Conservation (phyloP, 768 basidiomycete species). For the Rhizopogon vulgaris region DNA sequence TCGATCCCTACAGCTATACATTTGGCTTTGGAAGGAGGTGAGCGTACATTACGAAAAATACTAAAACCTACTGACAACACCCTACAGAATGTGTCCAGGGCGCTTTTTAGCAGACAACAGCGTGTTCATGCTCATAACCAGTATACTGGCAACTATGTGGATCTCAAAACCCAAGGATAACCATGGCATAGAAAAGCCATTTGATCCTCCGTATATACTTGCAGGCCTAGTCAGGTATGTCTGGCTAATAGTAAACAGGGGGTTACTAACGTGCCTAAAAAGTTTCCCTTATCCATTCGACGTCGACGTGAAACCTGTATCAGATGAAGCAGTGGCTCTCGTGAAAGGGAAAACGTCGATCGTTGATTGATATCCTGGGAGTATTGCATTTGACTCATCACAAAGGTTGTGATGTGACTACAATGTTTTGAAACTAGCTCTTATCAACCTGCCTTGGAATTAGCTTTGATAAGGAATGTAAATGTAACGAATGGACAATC, state of each 20-base stretch:
- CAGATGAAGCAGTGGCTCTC: slow-evolving; percentile 4
- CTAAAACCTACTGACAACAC: not conserved
- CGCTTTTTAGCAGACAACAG: slow-evolving; percentile 1
- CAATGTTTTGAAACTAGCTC: not conserved
- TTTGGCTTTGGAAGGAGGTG: slow-evolving; percentile 5
- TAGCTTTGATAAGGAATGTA: no score
- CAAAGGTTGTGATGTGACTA: not conserved
- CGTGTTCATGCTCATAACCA: slow-evolving; percentile 1
- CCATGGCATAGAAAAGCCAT: not conserved
- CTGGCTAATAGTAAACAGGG: not conserved
- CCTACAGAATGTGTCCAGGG: slow-evolving; percentile 1
- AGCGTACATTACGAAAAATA: not conserved
- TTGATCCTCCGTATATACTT: not conserved
- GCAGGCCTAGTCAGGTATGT: not conserved
- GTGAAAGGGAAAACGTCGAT: slow-evolving; percentile 2
- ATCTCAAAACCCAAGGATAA: slow-evolving; percentile 1
- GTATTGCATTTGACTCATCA: no score
- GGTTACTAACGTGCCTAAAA: not conserved
- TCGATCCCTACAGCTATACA: slow-evolving; percentile 2
- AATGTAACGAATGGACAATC: no score
- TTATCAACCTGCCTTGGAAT: not conserved
- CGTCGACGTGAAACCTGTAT: slow-evolving; percentile 8
- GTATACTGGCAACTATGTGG: not conserved
- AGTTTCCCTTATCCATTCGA: slow-evolving; percentile 10
- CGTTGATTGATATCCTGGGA: not conserved